Conservation (phyloP, 2,329 filamentous ascomycete species). For the Aspergillus sojae region DNA sequence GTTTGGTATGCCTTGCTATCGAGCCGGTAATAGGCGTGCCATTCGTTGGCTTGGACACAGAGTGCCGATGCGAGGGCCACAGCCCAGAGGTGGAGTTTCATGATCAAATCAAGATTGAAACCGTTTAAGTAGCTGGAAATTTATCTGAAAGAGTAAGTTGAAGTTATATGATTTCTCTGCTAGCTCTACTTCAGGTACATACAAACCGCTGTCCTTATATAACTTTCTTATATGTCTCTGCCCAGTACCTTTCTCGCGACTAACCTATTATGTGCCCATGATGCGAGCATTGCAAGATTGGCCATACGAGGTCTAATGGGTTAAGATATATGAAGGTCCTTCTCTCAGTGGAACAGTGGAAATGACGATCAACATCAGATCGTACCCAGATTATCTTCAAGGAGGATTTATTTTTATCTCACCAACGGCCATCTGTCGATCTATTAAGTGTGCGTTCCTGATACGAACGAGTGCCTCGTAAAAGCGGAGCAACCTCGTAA, state of each 20-base stretch:
- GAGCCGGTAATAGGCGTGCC: conserved; percentile 19
- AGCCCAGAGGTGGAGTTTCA: conserved; percentile 11
- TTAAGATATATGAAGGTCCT: background rate
- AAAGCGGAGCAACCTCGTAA: background rate
- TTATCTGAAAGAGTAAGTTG: no score
- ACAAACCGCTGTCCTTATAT: background rate
- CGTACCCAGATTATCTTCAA: background rate
- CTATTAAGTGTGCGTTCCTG: background rate
- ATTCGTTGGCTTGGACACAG: conserved; percentile 15
- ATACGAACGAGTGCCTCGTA: background rate
- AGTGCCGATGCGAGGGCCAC: conserved; percentile 6
- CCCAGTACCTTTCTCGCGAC: background rate
- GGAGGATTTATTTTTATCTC: background rate
- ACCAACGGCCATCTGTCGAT: background rate
- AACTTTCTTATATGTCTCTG: background rate
- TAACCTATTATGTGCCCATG: background rate
- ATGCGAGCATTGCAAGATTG: background rate
- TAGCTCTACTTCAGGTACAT: background rate
- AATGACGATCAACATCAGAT: conserved; percentile 2
- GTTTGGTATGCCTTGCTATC: conserved; percentile 15
- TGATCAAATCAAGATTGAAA: background rate
- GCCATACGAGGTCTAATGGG: background rate
- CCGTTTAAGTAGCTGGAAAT: background rate
- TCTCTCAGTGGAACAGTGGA: background rate
- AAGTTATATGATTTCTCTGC: background rate